phyloP scores from a whole-genome alignment of 2,329 filamentous ascomycete genomes.

The Monilinia polystroma region DNA sequence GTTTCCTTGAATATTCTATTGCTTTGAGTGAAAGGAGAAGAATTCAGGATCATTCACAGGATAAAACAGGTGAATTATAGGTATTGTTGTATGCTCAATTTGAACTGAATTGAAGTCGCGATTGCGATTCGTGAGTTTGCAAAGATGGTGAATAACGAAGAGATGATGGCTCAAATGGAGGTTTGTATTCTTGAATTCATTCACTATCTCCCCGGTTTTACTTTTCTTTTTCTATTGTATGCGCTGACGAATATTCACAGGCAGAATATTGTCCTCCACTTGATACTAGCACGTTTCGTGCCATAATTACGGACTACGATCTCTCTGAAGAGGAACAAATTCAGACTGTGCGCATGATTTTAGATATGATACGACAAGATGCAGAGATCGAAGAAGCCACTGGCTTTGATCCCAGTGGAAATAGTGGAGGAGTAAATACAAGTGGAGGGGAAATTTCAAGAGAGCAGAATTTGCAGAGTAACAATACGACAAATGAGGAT shows the following conservation, averaged over 20 bases:
- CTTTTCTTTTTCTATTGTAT: not conserved
- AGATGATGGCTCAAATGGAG: slow-evolving; percentile 19
- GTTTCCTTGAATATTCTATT: not conserved
- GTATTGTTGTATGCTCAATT: not conserved
- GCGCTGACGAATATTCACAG: not conserved
- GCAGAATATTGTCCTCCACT: slow-evolving; percentile 24
- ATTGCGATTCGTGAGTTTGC: not conserved
- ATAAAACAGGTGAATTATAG: not conserved
- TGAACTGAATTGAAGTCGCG: not conserved
- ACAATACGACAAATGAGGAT: slow-evolving; percentile 23
- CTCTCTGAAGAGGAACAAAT: slow-evolving; percentile 54
- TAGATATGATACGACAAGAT: slow-evolving; percentile 64
- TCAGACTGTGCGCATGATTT: slow-evolving; percentile 53
- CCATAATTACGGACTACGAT: slow-evolving; percentile 74
- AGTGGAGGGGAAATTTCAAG: slow-evolving; percentile 7
- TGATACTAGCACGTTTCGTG: slow-evolving; percentile 61
- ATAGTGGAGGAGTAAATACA: slow-evolving; percentile 47
- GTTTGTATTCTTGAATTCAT: slow-evolving; percentile 7
- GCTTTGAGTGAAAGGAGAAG: not conserved
- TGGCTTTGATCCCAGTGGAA: slow-evolving; percentile 76
- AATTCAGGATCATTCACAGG: not conserved
- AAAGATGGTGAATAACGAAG: slow-evolving; percentile 18
- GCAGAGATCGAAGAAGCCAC: slow-evolving; percentile 68
- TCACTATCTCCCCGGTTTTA: not conserved
- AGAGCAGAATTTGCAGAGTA: slow-evolving; percentile 23